These are phyloP conservation scores for Aureobasidium zeae DNA, from an alignment of 2,329 filamentous ascomycete genomes.

Conservation along the genomic window DNA sequence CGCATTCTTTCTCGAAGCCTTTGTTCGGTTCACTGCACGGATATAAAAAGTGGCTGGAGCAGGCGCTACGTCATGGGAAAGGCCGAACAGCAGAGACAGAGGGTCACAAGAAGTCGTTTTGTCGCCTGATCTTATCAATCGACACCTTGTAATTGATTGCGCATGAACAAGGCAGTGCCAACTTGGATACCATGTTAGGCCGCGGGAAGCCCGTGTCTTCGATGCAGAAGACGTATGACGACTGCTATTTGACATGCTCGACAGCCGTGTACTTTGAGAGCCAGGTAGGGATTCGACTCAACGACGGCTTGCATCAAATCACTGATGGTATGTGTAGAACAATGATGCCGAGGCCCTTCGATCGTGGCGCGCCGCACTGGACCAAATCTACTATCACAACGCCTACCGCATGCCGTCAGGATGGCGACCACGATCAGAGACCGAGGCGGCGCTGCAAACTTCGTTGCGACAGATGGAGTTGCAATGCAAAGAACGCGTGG, in stretches of 20 bases:
- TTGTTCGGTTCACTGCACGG: too few relatives aligned
- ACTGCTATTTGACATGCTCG: slow-evolving; percentile 88
- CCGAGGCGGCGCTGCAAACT: slow-evolving; percentile 71
- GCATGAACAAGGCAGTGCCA: too few relatives aligned
- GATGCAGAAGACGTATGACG: slow-evolving; percentile 95
- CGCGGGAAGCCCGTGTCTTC: slow-evolving; percentile 56
- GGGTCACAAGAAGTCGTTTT: too few relatives aligned
- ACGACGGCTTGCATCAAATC: not conserved
- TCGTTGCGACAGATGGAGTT: slow-evolving; percentile 75
- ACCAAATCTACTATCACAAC: slow-evolving; percentile 80
- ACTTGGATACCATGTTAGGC: slow-evolving; percentile 39
- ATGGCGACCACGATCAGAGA: slow-evolving; percentile 66
- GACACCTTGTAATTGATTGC: too few relatives aligned
- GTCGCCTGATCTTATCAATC: too few relatives aligned
- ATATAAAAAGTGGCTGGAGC: too few relatives aligned
- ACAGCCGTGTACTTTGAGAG: slow-evolving; percentile 94
- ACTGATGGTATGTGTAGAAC: slow-evolving; percentile 47
- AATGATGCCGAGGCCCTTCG: slow-evolving; percentile 85
- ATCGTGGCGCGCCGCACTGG: slow-evolving; percentile 81
- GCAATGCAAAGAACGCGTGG: slow-evolving; percentile 88
- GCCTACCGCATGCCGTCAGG: slow-evolving; percentile 62
- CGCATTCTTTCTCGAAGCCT: too few relatives aligned
- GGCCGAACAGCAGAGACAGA: too few relatives aligned
- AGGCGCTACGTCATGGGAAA: too few relatives aligned
- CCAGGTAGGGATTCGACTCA: slow-evolving; percentile 44